Conservation (phyloP, 352 stramenopile species). For the Globisporangium spinosum region DNA sequence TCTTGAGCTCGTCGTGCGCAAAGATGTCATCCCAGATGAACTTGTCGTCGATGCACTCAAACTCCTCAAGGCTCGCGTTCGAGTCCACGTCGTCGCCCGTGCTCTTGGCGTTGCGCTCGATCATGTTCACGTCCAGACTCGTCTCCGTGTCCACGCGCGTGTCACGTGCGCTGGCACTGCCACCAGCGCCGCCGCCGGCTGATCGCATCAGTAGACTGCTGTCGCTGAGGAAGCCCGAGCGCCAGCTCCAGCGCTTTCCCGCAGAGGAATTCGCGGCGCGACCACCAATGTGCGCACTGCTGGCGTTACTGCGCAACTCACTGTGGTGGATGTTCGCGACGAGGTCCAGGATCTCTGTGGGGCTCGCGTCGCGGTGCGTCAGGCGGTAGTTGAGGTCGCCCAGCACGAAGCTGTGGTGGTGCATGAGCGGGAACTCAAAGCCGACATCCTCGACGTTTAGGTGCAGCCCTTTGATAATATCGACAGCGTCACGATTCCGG, state of each 20-base stretch:
- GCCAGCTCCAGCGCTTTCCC: constrained; percentile 25
- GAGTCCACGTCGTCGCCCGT: constrained; percentile 4
- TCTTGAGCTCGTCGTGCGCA: constrained; percentile 66
- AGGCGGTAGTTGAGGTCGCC: constrained; percentile 91
- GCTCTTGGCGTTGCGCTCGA: constrained; percentile 26
- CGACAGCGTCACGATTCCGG: constrained; percentile 67
- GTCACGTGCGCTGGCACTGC: not conserved
- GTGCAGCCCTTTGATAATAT: constrained; percentile 76
- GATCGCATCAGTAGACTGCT: constrained; percentile 12
- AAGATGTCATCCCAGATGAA: constrained; percentile 60
- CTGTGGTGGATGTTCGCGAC: constrained; percentile 41
- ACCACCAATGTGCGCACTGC: constrained; percentile 7
- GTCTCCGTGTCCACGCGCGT: constrained; percentile 12
- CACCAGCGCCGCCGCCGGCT: not conserved
- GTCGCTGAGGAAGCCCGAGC: constrained; percentile 19
- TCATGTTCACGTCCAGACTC: constrained; percentile 31
- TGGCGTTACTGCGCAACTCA: constrained; percentile 17
- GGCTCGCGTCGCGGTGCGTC: constrained; percentile 43
- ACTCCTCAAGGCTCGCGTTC: constrained; percentile 25
- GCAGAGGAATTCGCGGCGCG: not conserved
- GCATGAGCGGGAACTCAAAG: constrained; percentile 83
- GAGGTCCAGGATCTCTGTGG: constrained; percentile 60
- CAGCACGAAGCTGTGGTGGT: constrained; percentile 88
- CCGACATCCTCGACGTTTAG: constrained; percentile 77
- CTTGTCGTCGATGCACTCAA: constrained; percentile 28